A percentile compares a stretch with the other conserved stretches of the same genome.
Conservation (phyloP, 1,284 basidiomycete species). For the Ganoderma lingzhi region DNA sequence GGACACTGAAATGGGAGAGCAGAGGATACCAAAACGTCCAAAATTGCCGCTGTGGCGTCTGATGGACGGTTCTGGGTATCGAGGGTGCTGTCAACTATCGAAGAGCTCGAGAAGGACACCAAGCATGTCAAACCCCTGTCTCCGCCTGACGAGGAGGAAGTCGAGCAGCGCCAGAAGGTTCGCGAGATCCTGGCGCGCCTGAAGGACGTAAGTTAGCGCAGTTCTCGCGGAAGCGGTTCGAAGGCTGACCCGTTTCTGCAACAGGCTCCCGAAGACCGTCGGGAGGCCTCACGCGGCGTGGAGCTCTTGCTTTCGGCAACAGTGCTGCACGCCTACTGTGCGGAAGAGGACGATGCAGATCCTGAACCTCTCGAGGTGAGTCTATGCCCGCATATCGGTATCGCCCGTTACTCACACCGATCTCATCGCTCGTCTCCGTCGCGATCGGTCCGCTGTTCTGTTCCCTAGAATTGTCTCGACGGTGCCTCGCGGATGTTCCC, state of each 20-base stretch:
- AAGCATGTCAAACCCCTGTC: conserved; percentile 73
- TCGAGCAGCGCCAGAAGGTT: conserved; percentile 55
- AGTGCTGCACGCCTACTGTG: conserved; percentile 75
- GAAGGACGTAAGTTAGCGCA: conserved; percentile 50
- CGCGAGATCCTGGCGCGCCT: conserved; percentile 56
- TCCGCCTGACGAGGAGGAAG: conserved; percentile 67
- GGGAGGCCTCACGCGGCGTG: conserved; percentile 68
- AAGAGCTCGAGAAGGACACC: conserved; percentile 67
- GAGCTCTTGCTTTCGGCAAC: conserved; percentile 77
- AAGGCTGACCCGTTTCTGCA: not conserved
- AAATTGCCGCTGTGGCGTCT: conserved; percentile 67
- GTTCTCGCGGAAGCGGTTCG: not conserved
- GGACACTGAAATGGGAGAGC: conserved; percentile 10
- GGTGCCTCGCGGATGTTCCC: conserved; percentile 61
- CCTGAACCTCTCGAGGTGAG: conserved; percentile 70
- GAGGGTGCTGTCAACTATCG: conserved; percentile 70
- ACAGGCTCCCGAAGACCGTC: conserved; percentile 56
- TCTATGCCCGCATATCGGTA: conserved; percentile 9
- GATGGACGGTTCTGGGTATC: conserved; percentile 86
- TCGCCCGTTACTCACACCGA: conserved; percentile 17
- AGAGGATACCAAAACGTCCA: conserved; percentile 58
- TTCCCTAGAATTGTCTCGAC: conserved; percentile 48
- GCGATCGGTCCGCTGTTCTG: conserved; percentile 13
- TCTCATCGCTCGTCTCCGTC: conserved; percentile 2
- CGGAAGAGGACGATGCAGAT: conserved; percentile 55